Evolutionary conservation across 306 rosid genomes (phyloP).

Genomic region (Luffa aegyptiaca): DNA sequence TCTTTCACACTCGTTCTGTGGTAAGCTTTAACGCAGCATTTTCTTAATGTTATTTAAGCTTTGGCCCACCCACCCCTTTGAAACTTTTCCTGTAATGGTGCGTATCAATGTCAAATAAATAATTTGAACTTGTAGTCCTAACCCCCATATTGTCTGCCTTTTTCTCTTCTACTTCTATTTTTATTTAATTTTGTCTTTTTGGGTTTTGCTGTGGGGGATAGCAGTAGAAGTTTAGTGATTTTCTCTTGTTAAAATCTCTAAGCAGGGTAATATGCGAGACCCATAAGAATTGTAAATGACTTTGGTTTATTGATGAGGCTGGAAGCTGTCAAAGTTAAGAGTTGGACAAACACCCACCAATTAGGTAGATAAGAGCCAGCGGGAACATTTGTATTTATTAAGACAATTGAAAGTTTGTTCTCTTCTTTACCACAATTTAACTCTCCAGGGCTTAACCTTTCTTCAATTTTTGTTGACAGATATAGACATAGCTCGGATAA

Average conservation of each 20-base stretch:
- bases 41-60: neutral
- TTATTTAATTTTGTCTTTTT: neutral
- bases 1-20: neutral
- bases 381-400: conserved; percentile 5
- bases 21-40: conserved; percentile 1
- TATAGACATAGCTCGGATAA: neutral
- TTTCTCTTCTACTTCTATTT: neutral
- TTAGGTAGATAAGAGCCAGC: neutral
- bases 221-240: neutral
- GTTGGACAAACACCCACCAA: neutral
- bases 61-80: neutral
- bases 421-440: neutral
- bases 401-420: neutral
- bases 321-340: neutral
- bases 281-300: neutral
- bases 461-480: neutral
- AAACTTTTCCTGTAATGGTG: neutral
- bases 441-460: neutral
- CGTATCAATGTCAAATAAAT: neutral
- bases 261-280: neutral
- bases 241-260: neutral
- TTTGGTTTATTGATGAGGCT: neutral
- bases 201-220: neutral
- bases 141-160: neutral
- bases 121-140: neutral